Percentiles rank a stretch among this genome's conserved stretches.
Evolutionary conservation across 2,329 filamentous ascomycete genomes (phyloP).

Genomic region (Chaetothyriales sp.): DNA sequence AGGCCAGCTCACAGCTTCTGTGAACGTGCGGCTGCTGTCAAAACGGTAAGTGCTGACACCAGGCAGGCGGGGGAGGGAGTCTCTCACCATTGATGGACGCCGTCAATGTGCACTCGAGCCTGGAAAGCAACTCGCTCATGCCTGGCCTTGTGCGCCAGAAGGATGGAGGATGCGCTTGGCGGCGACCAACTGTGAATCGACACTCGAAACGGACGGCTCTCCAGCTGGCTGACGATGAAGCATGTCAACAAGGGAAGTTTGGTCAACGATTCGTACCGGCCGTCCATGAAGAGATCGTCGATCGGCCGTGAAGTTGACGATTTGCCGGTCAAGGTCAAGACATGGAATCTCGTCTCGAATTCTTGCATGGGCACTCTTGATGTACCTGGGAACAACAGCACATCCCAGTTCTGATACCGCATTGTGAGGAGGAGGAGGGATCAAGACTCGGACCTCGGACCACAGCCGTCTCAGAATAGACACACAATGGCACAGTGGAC

Average conservation of each 20-base stretch:
- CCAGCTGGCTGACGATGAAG: slow-evolving; percentile 51
- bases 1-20: slow-evolving; percentile 28
- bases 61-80: background rate
- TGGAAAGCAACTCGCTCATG: slow-evolving; percentile 47
- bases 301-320: background rate
- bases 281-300: background rate
- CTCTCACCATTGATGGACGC: slow-evolving; percentile 46
- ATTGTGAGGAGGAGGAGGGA: slow-evolving; percentile 33
- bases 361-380: slow-evolving; percentile 61
- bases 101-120: slow-evolving; percentile 54
- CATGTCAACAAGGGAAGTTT: slow-evolving; percentile 52
- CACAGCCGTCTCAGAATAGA: background rate
- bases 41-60: background rate
- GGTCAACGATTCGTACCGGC: slow-evolving; percentile 15
- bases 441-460: background rate
- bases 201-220: slow-evolving; percentile 48
- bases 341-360: slow-evolving; percentile 65
- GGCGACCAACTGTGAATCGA: slow-evolving; percentile 61
- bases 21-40: slow-evolving; percentile 7
- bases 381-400: slow-evolving; percentile 59
- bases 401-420: slow-evolving; percentile 78
- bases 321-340: slow-evolving; percentile 25
- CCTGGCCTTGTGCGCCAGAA: slow-evolving; percentile 41
- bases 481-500: too few species aligned
- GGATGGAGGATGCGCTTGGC: slow-evolving; percentile 43